A percentile compares a stretch with the other conserved stretches of the same genome.
Conservation (phyloP, 495 filamentous ascomycete species). For the Xylaria intraflava region DNA sequence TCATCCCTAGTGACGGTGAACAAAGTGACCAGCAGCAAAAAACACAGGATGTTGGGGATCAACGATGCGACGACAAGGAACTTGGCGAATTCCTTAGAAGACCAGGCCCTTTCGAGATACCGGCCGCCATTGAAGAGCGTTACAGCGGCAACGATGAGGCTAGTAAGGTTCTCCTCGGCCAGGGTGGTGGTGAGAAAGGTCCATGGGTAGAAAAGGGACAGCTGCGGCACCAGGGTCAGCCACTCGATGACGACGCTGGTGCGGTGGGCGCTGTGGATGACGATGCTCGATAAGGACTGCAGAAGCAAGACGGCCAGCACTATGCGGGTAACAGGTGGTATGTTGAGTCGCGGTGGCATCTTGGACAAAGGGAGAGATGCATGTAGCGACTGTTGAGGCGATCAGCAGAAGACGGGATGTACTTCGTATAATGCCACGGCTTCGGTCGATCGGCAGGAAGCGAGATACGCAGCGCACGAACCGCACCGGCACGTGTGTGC, state of each 20-base stretch:
- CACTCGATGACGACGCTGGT: constrained; percentile 67
- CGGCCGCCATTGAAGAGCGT: constrained; percentile 90
- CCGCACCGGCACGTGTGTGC: no score
- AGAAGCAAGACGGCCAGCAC: constrained; percentile 65
- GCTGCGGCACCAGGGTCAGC: constrained; percentile 76
- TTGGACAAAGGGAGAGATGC: constrained; percentile 16
- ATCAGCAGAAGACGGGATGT: not conserved
- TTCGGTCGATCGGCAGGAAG: not conserved
- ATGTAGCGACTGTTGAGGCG: constrained; percentile 7
- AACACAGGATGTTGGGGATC: constrained; percentile 71
- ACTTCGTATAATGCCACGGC: not conserved
- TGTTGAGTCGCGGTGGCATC: constrained; percentile 83
- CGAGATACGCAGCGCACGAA: not conserved
- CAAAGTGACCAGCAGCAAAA: constrained; percentile 64
- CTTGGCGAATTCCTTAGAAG: constrained; percentile 84
- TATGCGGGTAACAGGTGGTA: constrained; percentile 82
- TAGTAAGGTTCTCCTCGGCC: constrained; percentile 90
- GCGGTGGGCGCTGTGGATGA: constrained; percentile 60
- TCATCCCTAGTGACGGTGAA: constrained; percentile 63
- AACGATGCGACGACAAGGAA: constrained; percentile 73
- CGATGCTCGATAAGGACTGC: constrained; percentile 75
- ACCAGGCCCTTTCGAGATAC: constrained; percentile 95
- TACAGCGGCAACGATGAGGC: constrained; percentile 66
- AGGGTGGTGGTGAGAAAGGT: constrained; percentile 79
- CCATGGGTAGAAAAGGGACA: constrained; percentile 85